Percentiles rank a stretch among this genome's conserved stretches.
These are phyloP conservation scores for Ogataea salicorniae DNA, from an alignment of 805 yeast genomes.

Conservation along the genomic window DNA sequence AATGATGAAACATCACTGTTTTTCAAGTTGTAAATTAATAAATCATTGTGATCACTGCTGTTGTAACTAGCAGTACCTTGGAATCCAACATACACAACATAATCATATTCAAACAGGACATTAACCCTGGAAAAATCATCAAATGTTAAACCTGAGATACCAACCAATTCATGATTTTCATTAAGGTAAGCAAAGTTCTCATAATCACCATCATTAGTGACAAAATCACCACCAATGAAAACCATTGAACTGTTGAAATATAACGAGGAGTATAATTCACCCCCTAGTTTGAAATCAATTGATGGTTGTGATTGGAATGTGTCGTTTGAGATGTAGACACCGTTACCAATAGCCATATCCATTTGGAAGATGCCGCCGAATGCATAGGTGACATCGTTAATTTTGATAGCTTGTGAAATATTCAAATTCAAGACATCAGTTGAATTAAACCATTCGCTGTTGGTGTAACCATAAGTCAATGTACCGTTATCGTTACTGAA, in stretches of 20 bases:
- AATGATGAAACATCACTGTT: conserved; percentile 37
- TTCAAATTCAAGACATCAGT: conserved; percentile 28
- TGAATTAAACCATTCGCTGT: conserved; percentile 32
- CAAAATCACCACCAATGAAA: conserved; percentile 58
- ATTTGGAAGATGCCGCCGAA: conserved; percentile 19
- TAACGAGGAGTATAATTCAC: conserved; percentile 30
- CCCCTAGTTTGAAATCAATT: neutral
- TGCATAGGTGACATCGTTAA: conserved; percentile 11
- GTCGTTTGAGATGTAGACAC: conserved; percentile 9
- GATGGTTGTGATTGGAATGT: neutral
- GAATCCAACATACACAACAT: conserved; percentile 41
- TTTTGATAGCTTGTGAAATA: conserved; percentile 21
- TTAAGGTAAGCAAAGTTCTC: conserved; percentile 22
- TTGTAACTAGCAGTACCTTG: conserved; percentile 31
- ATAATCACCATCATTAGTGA: conserved; percentile 17
- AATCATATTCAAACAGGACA: conserved; percentile 32
- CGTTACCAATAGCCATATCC: conserved; percentile 14
- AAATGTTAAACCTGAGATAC: conserved; percentile 16
- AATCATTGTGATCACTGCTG: conserved; percentile 33
- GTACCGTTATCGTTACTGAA: conserved; percentile 27
- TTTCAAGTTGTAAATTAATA: conserved; percentile 48
- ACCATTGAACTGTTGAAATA: conserved; percentile 46
- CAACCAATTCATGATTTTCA: conserved; percentile 1
- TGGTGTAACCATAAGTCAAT: conserved; percentile 38
- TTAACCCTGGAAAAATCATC: conserved; percentile 17